Evolutionary conservation across 768 basidiomycete genomes (phyloP), one percentile per base, ranked within the genome.

Genomic region (Macrolepiota albuminosa): DNA sequence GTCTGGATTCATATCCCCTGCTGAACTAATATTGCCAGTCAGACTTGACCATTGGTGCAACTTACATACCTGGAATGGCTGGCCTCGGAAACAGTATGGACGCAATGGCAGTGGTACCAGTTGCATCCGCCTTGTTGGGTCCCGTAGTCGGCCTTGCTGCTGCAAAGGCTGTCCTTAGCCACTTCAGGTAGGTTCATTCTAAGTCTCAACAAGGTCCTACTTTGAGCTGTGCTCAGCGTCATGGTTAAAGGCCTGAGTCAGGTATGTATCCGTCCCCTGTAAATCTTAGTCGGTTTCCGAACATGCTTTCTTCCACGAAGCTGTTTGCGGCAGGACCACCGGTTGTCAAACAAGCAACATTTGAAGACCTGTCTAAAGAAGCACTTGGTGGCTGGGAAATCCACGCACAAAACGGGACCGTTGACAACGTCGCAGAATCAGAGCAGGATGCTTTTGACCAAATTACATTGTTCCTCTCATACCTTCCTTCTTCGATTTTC

Each of bases 111-210:
- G 70, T 75, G 4, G 70, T 77, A 4, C 76, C 76, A 0, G 72
- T 77, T 45, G 72, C 63, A 16, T 76, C 76, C 33, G 75, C 75
- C 18, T 65, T 77, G 13, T 61, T 77, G 14, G 75, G 75, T 21
- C 76, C 76, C 3, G 76, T 77, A 2, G 76, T 76, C 33, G 76
- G 76, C 10, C 67, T 77, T 3, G 76, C 71, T n/a, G 71, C 75
- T 48, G 75, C 76, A 2, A 77, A 77, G 64, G 71, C 75, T 13
- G 73, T 69, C 36, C 57, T 73, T 36, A 67, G 76, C 13, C 75
- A 76, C 65, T 77, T 77, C 63, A 75, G 70, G 75, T 73, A 62
- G 18, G 55, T 52, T 26, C 26, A 13, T 21, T 40, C 21, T 34
- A 21, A 39, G 40, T 8, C 36, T 3, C 49, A 42, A 50, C 39